phyloP scores from a whole-genome alignment of 2,329 filamentous ascomycete species.

The Aspergillus novoparasiticus region DNA sequence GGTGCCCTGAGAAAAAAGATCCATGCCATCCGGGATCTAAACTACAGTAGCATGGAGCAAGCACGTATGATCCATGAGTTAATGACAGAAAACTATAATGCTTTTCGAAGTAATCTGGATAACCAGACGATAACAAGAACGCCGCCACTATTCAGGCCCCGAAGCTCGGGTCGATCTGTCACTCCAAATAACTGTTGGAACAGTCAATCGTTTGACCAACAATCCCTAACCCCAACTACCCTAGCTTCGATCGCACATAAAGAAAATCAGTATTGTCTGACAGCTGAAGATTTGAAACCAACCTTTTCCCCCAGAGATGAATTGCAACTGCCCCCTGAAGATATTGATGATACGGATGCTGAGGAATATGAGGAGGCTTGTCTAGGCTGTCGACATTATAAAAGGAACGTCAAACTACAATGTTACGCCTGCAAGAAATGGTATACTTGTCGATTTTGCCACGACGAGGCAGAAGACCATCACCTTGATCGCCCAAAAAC shows the following conservation, averaged over 20 bases:
- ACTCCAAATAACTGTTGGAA: slow-evolving; percentile 37
- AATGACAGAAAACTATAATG: slow-evolving; percentile 69
- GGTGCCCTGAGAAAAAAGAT: slow-evolving; percentile 67
- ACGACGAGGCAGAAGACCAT: slow-evolving; percentile 81
- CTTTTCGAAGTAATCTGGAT: slow-evolving; percentile 40
- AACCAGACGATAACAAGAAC: slow-evolving; percentile 18
- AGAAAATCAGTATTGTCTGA: slow-evolving; percentile 44
- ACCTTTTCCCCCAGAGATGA: slow-evolving; percentile 62
- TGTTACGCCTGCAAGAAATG: slow-evolving; percentile 86
- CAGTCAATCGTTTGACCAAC: slow-evolving; percentile 31
- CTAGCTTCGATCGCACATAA: slow-evolving; percentile 30
- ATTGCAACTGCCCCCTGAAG: slow-evolving; percentile 27
- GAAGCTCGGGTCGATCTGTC: slow-evolving; percentile 28
- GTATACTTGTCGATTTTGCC: slow-evolving; percentile 95
- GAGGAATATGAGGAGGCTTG: slow-evolving; percentile 54
- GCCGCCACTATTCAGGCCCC: slow-evolving; percentile 29
- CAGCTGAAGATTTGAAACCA: slow-evolving; percentile 62
- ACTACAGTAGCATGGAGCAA: slow-evolving; percentile 64
- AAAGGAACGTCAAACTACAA: slow-evolving; percentile 92
- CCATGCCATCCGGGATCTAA: slow-evolving; percentile 65
- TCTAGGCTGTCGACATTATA: slow-evolving; percentile 89
- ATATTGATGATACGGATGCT: slow-evolving; percentile 45
- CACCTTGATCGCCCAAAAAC: slow-evolving; percentile 78
- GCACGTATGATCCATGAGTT: slow-evolving; percentile 71
- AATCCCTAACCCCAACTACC: slow-evolving; percentile 27